Base-by-base conservation (phyloP, 2,329 filamentous ascomycete species). In the Dothideomycetes sp. region DNA sequence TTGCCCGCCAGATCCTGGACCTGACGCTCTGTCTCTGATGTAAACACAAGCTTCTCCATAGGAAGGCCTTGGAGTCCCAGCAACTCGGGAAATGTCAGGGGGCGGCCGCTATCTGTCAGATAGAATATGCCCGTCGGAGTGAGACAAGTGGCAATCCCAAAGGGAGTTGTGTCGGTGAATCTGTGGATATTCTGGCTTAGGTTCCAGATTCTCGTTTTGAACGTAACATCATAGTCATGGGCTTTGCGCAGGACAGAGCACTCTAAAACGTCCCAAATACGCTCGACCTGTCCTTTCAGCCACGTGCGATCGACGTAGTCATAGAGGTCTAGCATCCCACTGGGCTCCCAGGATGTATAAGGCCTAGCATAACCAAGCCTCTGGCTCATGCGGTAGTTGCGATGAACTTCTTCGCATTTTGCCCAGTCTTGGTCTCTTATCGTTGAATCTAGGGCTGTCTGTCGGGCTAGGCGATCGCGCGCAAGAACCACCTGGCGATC, bases 1-100 rank as follows among this genome's bases (percentile, higher is more conserved):
- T 91, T 89, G 0, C 84, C 84, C 2, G 81, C 81, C 2, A 89
- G 62, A 47, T 86, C 75, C 45, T 79, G 75, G 2, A 84, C 62
- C 14, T 87, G 58, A 1, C 53, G 47, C 0, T 56, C 45, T 0
- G 68, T 72, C 49, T 88, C 78, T 7, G 70, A 69, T 0, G 73
- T 77, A n/a, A 86, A 66, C 1, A 76, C 62, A 9, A 88, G 62
- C 36, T 70, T 68, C 39, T 77, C 61, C 1, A 79, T 55, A 0
- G 81, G 79, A 36, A 88, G 63, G 1, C 83, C 84, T 59, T 88
- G 84, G 4, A 87, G 57, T 4, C 63, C 57, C 2, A 88, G 61
- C 2, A 72, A 63, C 54, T 88, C 81, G 4, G 70, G 64, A 0
- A 81, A 78, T 9, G 69, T 70, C 2, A 88, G 48, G 0, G 73